phyloP scores from a whole-genome alignment of 1,284 basidiomycete genomes.

The Austroboletus niveus region DNA sequence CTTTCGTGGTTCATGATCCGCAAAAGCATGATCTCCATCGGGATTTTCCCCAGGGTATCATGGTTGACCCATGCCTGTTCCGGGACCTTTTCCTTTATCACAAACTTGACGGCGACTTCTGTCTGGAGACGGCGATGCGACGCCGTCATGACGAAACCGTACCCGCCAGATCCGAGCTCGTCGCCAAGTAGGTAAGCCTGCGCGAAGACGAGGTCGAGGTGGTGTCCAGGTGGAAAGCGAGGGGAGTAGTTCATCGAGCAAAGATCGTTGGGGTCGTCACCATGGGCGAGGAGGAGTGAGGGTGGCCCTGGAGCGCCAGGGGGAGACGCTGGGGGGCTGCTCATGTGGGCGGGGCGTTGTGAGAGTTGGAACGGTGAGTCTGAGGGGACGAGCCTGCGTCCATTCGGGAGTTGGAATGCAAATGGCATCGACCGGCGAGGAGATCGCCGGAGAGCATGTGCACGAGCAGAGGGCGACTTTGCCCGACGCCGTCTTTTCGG shows the following conservation, averaged over 20 bases:
- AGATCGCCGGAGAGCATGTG: constrained; percentile 13
- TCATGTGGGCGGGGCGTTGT: neutral
- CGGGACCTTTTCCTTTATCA: constrained; percentile 82
- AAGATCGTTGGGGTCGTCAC: constrained; percentile 13
- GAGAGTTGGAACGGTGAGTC: constrained; percentile 6
- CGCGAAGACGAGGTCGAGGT: constrained; percentile 66
- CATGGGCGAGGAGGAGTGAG: constrained; percentile 29
- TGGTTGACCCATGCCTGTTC: constrained; percentile 79
- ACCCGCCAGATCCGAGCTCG: constrained; percentile 88
- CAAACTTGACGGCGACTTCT: constrained; percentile 93
- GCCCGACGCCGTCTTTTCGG: constrained; percentile 26
- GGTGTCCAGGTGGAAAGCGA: constrained; percentile 61
- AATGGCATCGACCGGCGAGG: constrained; percentile 18
- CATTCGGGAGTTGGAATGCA: constrained; percentile 27
- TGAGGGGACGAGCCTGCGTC: neutral
- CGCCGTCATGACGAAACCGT: constrained; percentile 89
- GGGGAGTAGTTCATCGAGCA: constrained; percentile 47
- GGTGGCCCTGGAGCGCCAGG: neutral
- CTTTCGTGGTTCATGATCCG: constrained; percentile 74
- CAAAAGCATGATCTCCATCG: constrained; percentile 80
- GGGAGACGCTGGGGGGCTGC: neutral
- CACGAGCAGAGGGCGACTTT: constrained; percentile 15
- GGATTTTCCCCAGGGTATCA: constrained; percentile 58
- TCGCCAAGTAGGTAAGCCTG: constrained; percentile 67
- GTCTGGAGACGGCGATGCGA: constrained; percentile 49